Conservation (phyloP, 345 rosid genomes). For the Populus davidiana region DNA sequence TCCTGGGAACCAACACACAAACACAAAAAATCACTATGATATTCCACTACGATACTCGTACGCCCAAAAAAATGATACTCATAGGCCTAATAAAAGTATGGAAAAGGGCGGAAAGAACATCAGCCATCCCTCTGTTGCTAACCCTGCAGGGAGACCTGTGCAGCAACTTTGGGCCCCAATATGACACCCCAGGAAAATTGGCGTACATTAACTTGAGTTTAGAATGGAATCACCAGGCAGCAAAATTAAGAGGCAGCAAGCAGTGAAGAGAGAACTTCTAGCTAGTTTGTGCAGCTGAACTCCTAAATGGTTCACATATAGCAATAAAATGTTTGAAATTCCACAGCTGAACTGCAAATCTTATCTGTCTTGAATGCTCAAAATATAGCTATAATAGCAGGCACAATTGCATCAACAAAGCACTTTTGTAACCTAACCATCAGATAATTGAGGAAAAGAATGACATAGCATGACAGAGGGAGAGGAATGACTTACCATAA, state of each 20-base stretch:
- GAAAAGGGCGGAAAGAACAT: not conserved
- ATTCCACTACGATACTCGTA: not conserved
- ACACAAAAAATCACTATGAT: slow-evolving; percentile 5
- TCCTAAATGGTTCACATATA: not conserved
- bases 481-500: slow-evolving; percentile 54
- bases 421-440: not conserved
- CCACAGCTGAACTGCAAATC: not conserved
- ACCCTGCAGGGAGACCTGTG: not conserved
- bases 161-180: not conserved
- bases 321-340: too few species aligned
- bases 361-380: not conserved
- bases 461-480: not conserved
- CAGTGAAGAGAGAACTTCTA: not conserved
- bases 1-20: slow-evolving; percentile 47
- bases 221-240: not conserved
- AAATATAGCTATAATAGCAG: not conserved
- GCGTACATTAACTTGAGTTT: not conserved
- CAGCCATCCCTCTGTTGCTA: not conserved
- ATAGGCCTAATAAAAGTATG: not conserved
- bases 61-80: not conserved
- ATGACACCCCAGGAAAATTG: not conserved
- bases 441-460: not conserved
- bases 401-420: not conserved
- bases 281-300: not conserved
- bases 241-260: not conserved